Percentiles rank a stretch among this genome's conserved stretches.
Conservation (phyloP, 2,329 filamentous ascomycete species). For the Chaetomiaceae sp. region DNA sequence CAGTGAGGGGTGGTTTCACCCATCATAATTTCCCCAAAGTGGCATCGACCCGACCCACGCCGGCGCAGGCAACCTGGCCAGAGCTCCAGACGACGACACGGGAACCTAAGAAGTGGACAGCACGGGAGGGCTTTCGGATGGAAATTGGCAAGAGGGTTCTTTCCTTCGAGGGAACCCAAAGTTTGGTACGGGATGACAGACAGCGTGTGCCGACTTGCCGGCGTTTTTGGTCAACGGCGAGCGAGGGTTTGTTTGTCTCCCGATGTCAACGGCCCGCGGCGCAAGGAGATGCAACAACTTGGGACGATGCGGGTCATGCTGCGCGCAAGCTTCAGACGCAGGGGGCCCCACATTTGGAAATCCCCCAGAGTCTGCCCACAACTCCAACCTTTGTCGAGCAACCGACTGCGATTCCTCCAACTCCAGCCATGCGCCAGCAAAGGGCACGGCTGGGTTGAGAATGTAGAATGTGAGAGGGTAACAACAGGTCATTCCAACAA, state of each 20-base stretch:
- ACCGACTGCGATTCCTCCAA: background rate
- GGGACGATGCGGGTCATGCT: slow-evolving; percentile 15
- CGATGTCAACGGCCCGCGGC: background rate
- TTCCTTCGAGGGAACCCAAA: background rate
- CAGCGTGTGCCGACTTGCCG: slow-evolving; percentile 2
- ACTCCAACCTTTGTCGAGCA: background rate
- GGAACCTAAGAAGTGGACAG: background rate
- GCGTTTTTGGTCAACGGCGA: background rate
- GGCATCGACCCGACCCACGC: slow-evolving; percentile 15
- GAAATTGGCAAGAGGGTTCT: background rate
- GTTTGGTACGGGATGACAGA: background rate
- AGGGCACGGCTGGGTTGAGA: background rate
- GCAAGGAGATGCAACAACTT: background rate
- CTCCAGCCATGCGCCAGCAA: no score
- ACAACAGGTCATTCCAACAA: no score
- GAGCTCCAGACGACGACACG: background rate
- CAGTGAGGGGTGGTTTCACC: background rate
- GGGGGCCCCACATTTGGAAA: slow-evolving; percentile 1
- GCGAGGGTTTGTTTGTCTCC: background rate
- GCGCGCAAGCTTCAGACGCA: slow-evolving; percentile 8
- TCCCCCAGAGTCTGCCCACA: background rate
- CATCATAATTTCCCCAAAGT: slow-evolving; percentile 26
- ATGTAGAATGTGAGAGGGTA: no score
- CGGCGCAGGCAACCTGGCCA: slow-evolving; percentile 1
- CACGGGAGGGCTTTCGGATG: background rate